Evolutionary conservation across 2,329 filamentous ascomycete species (phyloP).

Genomic region (Trichophyton equinum): DNA sequence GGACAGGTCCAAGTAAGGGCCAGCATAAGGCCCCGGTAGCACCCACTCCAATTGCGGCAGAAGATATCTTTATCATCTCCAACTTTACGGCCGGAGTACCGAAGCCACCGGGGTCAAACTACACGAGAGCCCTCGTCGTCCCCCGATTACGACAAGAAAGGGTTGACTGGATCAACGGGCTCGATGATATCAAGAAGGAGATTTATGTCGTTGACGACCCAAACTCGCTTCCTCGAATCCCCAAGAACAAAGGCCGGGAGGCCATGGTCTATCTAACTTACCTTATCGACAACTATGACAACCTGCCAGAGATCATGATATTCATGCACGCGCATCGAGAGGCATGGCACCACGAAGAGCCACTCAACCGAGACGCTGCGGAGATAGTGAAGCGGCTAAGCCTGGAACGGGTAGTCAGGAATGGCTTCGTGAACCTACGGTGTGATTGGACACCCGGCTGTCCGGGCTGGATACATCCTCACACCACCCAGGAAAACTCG

Average conservation of each 20-base stretch:
- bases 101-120: slow-evolving; percentile 35
- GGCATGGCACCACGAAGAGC: slow-evolving; percentile 49
- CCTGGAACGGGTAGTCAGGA: slow-evolving; percentile 37
- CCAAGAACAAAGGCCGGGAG: slow-evolving; percentile 50
- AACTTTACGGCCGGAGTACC: slow-evolving; percentile 21
- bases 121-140: slow-evolving; percentile 44
- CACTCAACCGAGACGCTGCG: slow-evolving; percentile 39
- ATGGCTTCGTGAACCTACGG: slow-evolving; percentile 49
- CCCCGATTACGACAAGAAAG: slow-evolving; percentile 41
- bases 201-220: slow-evolving; percentile 44
- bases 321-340: slow-evolving; percentile 48
- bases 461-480: slow-evolving; percentile 45
- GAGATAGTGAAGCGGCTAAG: slow-evolving; percentile 41
- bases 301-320: slow-evolving; percentile 45
- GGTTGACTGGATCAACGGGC: slow-evolving; percentile 42
- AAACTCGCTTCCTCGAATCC: slow-evolving; percentile 38
- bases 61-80: neutral
- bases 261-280: slow-evolving; percentile 51
- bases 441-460: slow-evolving; percentile 48
- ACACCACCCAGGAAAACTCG: slow-evolving; percentile 27
- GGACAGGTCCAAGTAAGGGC: neutral
- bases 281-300: slow-evolving; percentile 50
- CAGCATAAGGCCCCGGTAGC: neutral
- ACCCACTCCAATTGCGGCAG: neutral
- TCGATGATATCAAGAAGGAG: slow-evolving; percentile 37